Evolutionary conservation across 192 early-diverging fungal species (phyloP), one percentile per base, ranked within the genome.

Genomic region (Lobosporangium transversale): DNA sequence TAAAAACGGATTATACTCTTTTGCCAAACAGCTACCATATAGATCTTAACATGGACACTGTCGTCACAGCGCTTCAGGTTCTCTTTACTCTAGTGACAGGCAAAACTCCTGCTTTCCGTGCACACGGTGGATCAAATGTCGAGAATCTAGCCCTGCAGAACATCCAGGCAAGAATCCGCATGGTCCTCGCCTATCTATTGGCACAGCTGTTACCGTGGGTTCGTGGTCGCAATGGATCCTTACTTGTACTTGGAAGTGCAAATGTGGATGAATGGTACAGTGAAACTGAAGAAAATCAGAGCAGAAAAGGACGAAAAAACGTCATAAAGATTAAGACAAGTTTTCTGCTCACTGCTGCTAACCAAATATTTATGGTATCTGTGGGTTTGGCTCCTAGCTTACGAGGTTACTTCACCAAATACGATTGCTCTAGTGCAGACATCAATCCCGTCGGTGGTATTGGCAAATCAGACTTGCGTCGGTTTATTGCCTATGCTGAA

Each of bases 131-230:
- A 23, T 86, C 86, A 0, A 80, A 73, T 37, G 80, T 87, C 0
- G 97, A 99, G 79, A 99, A 99, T 66, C 79, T 98, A 62, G 97
- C 97, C 8, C 79, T 99, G 68, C 97, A 99, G 66, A 99, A 99
- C 60, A 93, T 99, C 43, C 97, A 98, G 64, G 97, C 97, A 7
- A 87, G 97, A 29, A 84, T 94, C 45, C 88, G 97, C 45, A 99
- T 99, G 97, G 89, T 99, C 8, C 58, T 98, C 18, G 87, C 97
- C 5, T 99, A 99, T 68, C 69, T 99, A 53, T 92, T 99, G 83
- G 97, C 97, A 0, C 95, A 97, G 53, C 86, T 99, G 15, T 81
- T 99, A n/a, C 91, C 93, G 7, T 99, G 97, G 97, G 85, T 82
- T 17, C 88, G 93, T 31, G 86, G 86, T 21, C 62, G 76, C 0